phyloP scores from a whole-genome alignment of 176 grass and related monocot species.

The Lolium perenne region DNA sequence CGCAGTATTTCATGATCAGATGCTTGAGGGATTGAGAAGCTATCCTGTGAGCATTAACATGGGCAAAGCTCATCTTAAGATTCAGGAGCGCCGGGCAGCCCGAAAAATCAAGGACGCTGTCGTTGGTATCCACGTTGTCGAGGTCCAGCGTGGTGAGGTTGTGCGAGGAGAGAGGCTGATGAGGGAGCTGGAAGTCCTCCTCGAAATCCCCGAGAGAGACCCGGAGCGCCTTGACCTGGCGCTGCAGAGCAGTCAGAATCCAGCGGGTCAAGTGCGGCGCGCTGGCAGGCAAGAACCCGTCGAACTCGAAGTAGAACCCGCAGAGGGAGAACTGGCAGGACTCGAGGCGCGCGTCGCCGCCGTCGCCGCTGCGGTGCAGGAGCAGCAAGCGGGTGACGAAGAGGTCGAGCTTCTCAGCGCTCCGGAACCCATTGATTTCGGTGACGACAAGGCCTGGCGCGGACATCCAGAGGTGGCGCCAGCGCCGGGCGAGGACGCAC shows the following conservation, averaged over 20 bases:
- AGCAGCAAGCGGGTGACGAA: neutral
- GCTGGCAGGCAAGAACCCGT: neutral
- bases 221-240: neutral
- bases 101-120: neutral
- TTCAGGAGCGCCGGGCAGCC: neutral
- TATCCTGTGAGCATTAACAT: neutral
- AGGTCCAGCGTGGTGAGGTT: neutral
- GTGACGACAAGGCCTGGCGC: neutral
- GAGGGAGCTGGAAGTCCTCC: neutral
- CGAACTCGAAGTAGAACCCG: neutral
- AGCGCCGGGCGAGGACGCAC: neutral
- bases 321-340: neutral
- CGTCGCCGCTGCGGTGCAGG: neutral
- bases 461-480: constrained; percentile 10
- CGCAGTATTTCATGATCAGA: neutral
- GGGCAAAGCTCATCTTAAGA: neutral
- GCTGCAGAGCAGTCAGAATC: neutral
- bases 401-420: neutral
- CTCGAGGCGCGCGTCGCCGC: neutral
- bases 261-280: neutral
- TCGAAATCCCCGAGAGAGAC: neutral
- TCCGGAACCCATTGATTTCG: neutral
- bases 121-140: neutral
- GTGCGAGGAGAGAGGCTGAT: neutral
- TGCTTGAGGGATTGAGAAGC: neutral